phyloP scores from a whole-genome alignment of 2,329 filamentous ascomycete species.

The Talaromyces verruculosus region DNA sequence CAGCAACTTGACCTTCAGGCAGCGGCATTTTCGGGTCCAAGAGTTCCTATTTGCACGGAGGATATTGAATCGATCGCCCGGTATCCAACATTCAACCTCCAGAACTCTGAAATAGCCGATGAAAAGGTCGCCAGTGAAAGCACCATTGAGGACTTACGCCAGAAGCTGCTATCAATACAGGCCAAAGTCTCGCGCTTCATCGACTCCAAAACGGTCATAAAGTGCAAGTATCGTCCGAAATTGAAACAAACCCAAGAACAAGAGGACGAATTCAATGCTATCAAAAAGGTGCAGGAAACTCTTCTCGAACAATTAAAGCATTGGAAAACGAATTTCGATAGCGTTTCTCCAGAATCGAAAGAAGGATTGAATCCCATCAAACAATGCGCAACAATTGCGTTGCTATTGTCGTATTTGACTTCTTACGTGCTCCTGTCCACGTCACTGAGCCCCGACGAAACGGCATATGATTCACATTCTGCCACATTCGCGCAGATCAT shows the following conservation, averaged over 20 bases:
- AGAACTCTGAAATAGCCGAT: neutral
- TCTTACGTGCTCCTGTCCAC: constrained; percentile 4
- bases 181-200: neutral
- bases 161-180: neutral
- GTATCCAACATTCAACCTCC: neutral
- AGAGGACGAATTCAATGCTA: neutral
- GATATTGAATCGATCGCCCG: neutral
- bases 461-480: neutral
- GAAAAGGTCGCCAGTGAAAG: neutral
- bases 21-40: neutral
- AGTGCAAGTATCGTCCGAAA: neutral
- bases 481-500: neutral
- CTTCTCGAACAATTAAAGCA: neutral
- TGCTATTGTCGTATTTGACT: constrained; percentile 5
- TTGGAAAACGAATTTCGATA: neutral
- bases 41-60: neutral
- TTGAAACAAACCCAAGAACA: neutral
- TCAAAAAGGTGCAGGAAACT: neutral
- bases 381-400: neutral
- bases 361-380: neutral
- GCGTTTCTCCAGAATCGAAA: neutral
- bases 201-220: neutral
- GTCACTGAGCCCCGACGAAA: neutral
- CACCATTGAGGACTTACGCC: neutral
- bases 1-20: constrained; percentile 10